A percentile compares a stretch with the other conserved stretches of the same genome.
phyloP scores from a whole-genome alignment of 768 basidiomycete species.

The Lenzites betulinus region DNA sequence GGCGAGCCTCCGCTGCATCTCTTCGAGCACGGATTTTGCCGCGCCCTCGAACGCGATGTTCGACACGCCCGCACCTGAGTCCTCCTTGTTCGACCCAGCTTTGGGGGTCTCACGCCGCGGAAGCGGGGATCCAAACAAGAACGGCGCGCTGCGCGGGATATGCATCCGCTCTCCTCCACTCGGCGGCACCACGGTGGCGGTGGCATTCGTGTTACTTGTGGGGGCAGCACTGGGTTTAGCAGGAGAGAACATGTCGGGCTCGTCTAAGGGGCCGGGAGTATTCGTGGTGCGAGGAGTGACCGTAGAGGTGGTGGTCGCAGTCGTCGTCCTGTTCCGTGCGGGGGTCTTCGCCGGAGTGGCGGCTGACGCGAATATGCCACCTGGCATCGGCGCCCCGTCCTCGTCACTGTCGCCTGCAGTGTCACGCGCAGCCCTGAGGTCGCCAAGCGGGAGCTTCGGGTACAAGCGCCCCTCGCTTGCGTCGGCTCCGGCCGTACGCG shows the following conservation, averaged over 20 bases:
- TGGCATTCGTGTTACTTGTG: not conserved
- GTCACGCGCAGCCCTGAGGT: slow-evolving; percentile 24
- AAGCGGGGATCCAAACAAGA: slow-evolving; percentile 78
- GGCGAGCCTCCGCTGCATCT: slow-evolving; percentile 76
- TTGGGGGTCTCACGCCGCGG: slow-evolving; percentile 47
- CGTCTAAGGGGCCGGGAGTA: slow-evolving; percentile 35
- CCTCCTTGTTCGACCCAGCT: not conserved
- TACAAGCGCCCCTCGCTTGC: slow-evolving; percentile 37
- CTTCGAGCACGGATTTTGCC: slow-evolving; percentile 72
- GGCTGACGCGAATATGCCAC: slow-evolving; percentile 29
- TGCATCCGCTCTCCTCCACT: not conserved
- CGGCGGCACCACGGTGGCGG: not conserved
- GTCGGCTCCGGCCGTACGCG: slow-evolving; percentile 21
- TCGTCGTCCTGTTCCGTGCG: slow-evolving; percentile 25
- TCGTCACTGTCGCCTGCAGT: slow-evolving; percentile 8
- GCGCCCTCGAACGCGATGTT: slow-evolving; percentile 68
- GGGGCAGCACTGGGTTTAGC: slow-evolving; percentile 26
- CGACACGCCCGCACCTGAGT: slow-evolving; percentile 39
- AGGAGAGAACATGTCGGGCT: slow-evolving; percentile 46
- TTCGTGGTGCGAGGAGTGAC: slow-evolving; percentile 31
- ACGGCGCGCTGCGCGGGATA: slow-evolving; percentile 46
- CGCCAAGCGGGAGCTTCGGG: slow-evolving; percentile 40
- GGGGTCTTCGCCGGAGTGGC: slow-evolving; percentile 10
- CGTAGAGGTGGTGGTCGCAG: slow-evolving; percentile 20
- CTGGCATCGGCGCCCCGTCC: slow-evolving; percentile 39